phyloP scores from a whole-genome alignment of 192 early-diverging fungal species.

The Umbelopsis vinacea region DNA sequence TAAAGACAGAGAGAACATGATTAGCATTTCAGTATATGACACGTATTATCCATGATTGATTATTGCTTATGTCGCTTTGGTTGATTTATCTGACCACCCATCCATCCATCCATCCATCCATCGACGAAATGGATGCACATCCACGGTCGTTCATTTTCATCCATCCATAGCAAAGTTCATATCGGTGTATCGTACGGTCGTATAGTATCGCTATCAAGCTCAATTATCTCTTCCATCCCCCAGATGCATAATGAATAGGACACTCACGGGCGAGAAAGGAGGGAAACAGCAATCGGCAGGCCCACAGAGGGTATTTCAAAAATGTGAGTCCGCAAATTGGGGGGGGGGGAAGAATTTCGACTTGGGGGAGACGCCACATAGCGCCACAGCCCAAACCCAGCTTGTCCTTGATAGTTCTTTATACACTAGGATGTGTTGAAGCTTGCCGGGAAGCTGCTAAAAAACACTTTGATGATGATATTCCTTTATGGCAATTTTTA shows the following conservation, averaged over 20 bases:
- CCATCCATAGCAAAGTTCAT: not conserved
- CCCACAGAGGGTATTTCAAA: constrained; percentile 1
- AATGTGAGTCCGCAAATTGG: not conserved
- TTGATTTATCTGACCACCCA: not conserved
- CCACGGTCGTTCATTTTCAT: not conserved
- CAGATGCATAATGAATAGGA: constrained; percentile 4
- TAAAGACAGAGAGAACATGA: not conserved
- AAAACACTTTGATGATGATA: too few species aligned
- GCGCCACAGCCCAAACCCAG: too few species aligned
- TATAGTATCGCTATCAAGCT: not conserved
- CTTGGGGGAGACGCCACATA: too few species aligned
- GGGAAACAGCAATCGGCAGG: not conserved
- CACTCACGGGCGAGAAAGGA: constrained; percentile 21
- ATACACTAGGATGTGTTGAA: too few species aligned
- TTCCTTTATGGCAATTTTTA: too few species aligned
- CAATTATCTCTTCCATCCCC: not conserved
- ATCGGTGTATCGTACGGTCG: not conserved
- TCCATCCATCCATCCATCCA: constrained; percentile 34
- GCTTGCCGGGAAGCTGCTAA: too few species aligned
- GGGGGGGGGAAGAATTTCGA: not conserved
- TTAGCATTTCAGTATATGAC: not conserved
- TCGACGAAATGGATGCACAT: not conserved
- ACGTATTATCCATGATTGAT: not conserved
- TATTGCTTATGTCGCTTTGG: not conserved
- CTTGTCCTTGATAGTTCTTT: too few species aligned